A percentile compares a stretch with the other conserved stretches of the same genome.
Conservation (phyloP, 2,329 filamentous ascomycete genomes). For the Ceratocystis cacaofunesta region DNA sequence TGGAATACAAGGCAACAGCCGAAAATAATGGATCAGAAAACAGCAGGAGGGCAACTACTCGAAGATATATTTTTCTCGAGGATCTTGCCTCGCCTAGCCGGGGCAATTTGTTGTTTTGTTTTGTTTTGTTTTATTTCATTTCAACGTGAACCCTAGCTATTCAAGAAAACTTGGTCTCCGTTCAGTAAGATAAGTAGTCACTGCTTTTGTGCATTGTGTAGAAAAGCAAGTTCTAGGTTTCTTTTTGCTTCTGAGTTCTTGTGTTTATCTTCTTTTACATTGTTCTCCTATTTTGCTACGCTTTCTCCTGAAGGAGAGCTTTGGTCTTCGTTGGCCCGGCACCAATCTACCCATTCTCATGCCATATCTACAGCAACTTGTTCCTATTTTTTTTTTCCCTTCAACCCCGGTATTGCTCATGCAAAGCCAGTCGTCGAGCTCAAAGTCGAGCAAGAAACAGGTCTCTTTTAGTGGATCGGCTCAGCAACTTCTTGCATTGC, state of each 20-base stretch:
- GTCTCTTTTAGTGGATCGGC: not conserved
- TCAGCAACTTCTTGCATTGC: not conserved
- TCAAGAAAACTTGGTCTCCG: no score
- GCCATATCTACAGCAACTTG: conserved; percentile 2
- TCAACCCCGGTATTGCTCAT: not conserved
- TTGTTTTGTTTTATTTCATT: not conserved
- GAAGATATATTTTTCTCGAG: not conserved
- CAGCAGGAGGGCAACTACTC: not conserved
- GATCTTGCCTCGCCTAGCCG: not conserved
- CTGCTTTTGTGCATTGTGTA: no score
- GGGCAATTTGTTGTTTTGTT: not conserved
- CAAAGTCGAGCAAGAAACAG: not conserved
- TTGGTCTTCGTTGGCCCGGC: not conserved
- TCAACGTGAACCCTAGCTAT: no score
- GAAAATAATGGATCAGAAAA: not conserved
- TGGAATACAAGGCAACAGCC: not conserved
- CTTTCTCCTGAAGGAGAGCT: not conserved
- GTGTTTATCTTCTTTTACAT: not conserved
- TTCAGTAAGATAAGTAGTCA: no score
- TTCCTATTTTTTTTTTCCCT: not conserved
- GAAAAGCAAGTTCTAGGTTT: not conserved
- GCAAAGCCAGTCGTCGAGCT: not conserved
- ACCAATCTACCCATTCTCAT: not conserved
- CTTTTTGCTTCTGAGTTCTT: not conserved
- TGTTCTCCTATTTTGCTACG: not conserved